Conservation (phyloP, 768 basidiomycete species). For the Phanerochaete carnosa region DNA sequence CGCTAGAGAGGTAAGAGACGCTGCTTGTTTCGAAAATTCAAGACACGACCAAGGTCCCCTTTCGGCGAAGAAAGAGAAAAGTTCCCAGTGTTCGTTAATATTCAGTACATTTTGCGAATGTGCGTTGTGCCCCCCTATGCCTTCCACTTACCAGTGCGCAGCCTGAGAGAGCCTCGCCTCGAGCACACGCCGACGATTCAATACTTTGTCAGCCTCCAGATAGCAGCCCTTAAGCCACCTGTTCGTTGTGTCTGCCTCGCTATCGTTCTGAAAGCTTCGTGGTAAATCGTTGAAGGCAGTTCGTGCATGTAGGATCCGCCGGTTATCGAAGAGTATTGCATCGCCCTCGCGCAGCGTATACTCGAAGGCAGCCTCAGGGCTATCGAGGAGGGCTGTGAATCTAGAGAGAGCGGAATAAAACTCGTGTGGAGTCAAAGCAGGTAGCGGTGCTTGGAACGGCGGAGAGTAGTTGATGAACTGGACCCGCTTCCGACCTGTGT, state of each 20-base stretch:
- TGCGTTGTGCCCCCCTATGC: too few species aligned
- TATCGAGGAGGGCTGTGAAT: slow-evolving; percentile 60
- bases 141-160: too few species aligned
- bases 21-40: too few species aligned
- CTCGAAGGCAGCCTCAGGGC: slow-evolving; percentile 46
- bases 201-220: slow-evolving; percentile 62
- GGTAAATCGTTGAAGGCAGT: slow-evolving; percentile 57
- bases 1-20: too few species aligned
- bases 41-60: too few species aligned
- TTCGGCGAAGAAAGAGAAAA: too few species aligned
- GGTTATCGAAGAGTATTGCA: slow-evolving; percentile 88
- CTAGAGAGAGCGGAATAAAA: slow-evolving; percentile 62
- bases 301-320: slow-evolving; percentile 84
- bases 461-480: slow-evolving; percentile 87
- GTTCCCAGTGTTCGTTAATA: too few species aligned
- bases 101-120: too few species aligned
- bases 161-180: slow-evolving; percentile 25
- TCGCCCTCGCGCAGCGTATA: slow-evolving; percentile 81
- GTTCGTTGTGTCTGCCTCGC: slow-evolving; percentile 44
- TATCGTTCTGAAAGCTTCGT: slow-evolving; percentile 26
- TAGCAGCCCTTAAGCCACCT: slow-evolving; percentile 93
- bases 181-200: slow-evolving; percentile 58
- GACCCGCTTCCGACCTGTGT: slow-evolving; percentile 30
- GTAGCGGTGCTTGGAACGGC: slow-evolving; percentile 87
- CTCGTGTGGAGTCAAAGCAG: slow-evolving; percentile 44